A percentile compares a stretch with the other conserved stretches of the same genome.
Conservation (phyloP, 1,284 basidiomycete genomes). For the Polyporus tsugae region DNA sequence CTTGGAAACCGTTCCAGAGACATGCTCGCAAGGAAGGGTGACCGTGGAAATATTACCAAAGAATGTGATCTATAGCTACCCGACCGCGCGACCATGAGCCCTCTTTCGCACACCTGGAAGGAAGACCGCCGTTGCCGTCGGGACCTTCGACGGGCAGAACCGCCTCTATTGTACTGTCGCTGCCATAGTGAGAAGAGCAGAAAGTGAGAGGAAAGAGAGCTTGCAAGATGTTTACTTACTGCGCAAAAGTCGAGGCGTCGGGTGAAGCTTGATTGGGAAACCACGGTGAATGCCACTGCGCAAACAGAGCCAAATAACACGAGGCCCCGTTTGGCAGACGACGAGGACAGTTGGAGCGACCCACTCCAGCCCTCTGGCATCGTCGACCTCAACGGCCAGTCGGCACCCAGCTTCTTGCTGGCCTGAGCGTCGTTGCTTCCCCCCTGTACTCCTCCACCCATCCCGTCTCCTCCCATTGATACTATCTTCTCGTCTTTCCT, state of each 20-base stretch:
- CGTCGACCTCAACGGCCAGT: constrained; percentile 41
- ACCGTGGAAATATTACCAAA: constrained; percentile 12
- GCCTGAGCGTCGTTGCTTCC: constrained; percentile 27
- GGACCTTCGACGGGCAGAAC: not conserved
- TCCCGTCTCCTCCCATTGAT: constrained; percentile 28
- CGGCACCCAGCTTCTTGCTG: constrained; percentile 32
- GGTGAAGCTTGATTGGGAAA: constrained; percentile 15
- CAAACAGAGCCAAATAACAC: constrained; percentile 37
- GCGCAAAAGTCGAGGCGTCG: not conserved
- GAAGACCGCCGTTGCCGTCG: not conserved
- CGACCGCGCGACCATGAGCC: not conserved
- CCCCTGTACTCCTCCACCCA: constrained; percentile 28
- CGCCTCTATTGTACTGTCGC: not conserved
- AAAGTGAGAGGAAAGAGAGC: not conserved
- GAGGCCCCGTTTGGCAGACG: constrained; percentile 35
- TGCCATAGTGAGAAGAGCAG: not conserved
- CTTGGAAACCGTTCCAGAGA: not conserved
- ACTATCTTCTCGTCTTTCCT: constrained; percentile 40
- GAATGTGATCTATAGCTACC: constrained; percentile 8
- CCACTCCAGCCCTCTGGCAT: constrained; percentile 34
- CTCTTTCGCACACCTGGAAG: not conserved
- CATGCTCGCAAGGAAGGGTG: not conserved
- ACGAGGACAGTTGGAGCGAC: constrained; percentile 26
- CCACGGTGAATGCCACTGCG: constrained; percentile 28
- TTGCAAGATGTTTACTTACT: not conserved